These are phyloP conservation scores for Penicillium simplicissimum DNA, from an alignment of 495 filamentous ascomycete genomes.

Conservation along the genomic window DNA sequence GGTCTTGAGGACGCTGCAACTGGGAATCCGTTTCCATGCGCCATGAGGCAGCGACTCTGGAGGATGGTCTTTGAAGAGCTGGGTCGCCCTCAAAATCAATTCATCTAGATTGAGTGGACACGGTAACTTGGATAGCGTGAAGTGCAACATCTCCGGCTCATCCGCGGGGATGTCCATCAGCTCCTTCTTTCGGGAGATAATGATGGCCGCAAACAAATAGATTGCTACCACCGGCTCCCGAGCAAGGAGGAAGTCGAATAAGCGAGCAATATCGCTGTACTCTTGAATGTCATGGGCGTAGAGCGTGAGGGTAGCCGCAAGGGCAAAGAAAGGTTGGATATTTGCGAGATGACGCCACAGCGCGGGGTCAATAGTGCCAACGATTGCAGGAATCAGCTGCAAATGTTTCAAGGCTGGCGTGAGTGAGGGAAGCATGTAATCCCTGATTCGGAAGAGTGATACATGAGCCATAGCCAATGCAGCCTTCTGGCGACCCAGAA, in stretches of 20 bases:
- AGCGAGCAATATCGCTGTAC: slow-evolving; percentile 79
- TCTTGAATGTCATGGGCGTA: slow-evolving; percentile 95
- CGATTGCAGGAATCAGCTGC: slow-evolving; percentile 77
- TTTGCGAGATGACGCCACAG: slow-evolving; percentile 71
- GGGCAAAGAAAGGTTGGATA: slow-evolving; percentile 87
- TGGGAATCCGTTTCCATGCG: slow-evolving; percentile 70
- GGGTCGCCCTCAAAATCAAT: slow-evolving; percentile 63
- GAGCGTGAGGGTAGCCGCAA: slow-evolving; percentile 86
- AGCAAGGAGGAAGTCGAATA: slow-evolving; percentile 90
- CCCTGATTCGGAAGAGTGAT: slow-evolving; percentile 85
- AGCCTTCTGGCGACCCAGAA: slow-evolving; percentile 62
- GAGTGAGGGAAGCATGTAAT: slow-evolving; percentile 96
- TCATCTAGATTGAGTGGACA: slow-evolving; percentile 79
- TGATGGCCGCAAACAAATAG: slow-evolving; percentile 89
- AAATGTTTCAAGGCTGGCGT: slow-evolving; percentile 78
- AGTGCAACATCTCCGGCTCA: slow-evolving; percentile 94
- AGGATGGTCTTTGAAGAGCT: slow-evolving; percentile 64
- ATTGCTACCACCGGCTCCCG: slow-evolving; percentile 80
- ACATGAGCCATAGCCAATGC: slow-evolving; percentile 68
- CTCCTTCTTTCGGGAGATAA: slow-evolving; percentile 75
- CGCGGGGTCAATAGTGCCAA: slow-evolving; percentile 64
- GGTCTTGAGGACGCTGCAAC: slow-evolving; percentile 81
- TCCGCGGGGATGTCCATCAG: slow-evolving; percentile 77
- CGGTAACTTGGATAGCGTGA: slow-evolving; percentile 83
- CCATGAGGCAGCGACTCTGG: slow-evolving; percentile 65